These are phyloP conservation scores for Pyronema omphalodes DNA, from an alignment of 495 filamentous ascomycete species.

Conservation along the genomic window DNA sequence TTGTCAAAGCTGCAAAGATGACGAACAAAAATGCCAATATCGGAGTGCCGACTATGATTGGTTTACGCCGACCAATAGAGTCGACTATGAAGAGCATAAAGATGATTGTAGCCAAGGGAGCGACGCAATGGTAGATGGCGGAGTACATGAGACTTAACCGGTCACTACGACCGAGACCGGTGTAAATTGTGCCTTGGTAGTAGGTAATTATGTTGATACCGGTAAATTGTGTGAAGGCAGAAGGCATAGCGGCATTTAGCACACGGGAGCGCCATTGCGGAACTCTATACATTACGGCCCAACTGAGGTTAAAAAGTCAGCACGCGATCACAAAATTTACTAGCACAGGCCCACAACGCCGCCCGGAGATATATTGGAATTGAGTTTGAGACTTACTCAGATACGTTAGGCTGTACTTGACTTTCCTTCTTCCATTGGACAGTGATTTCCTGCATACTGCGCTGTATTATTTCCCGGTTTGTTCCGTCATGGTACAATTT, in stretches of 20 bases:
- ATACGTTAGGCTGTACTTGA: conserved; percentile 24
- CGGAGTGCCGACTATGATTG: not conserved
- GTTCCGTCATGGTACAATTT: conserved; percentile 32
- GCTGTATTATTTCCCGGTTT: conserved; percentile 31
- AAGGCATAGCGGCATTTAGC: conserved; percentile 24
- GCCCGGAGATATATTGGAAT: not conserved
- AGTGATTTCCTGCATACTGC: conserved; percentile 30
- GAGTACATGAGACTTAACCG: not conserved
- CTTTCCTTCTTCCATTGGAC: conserved; percentile 1
- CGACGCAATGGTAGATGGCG: not conserved
- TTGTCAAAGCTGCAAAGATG: not conserved
- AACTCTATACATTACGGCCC: conserved; percentile 33
- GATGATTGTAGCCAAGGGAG: not conserved
- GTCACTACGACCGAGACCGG: conserved; percentile 27
- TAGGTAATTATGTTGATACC: conserved; percentile 40
- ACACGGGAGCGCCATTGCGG: conserved; percentile 31
- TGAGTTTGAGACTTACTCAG: conserved; percentile 27
- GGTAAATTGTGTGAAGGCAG: conserved; percentile 28
- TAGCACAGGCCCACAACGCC: not conserved
- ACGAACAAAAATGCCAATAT: not conserved
- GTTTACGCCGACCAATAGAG: not conserved
- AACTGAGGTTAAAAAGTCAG: conserved; percentile 19
- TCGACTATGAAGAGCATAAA: conserved; percentile 2
- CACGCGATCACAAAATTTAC: not conserved
- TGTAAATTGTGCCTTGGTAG: conserved; percentile 39